Conservation (phyloP, 2,329 filamentous ascomycete species). For the Colletotrichum sp. region DNA sequence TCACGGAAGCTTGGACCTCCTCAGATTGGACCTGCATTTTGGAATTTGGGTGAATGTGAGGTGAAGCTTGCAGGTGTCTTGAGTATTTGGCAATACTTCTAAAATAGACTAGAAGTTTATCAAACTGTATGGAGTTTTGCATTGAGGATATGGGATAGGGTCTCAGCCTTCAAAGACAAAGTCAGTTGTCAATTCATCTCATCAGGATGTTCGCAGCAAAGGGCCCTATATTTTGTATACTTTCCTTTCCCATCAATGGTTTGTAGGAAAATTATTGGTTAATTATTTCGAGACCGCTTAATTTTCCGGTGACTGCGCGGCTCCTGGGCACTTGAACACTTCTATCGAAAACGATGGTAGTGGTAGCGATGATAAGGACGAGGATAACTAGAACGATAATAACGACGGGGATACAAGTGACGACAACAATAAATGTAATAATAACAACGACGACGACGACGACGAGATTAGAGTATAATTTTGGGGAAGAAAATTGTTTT, state of each 20-base stretch:
- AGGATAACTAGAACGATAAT: no score
- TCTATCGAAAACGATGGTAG: no score
- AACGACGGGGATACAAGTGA: no score
- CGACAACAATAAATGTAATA: no score
- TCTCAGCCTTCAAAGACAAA: background rate
- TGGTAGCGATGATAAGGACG: no score
- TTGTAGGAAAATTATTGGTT: background rate
- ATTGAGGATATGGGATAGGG: background rate
- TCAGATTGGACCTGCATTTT: background rate
- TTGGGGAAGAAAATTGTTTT: no score
- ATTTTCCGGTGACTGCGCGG: no score
- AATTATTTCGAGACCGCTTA: background rate
- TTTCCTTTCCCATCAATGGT: background rate
- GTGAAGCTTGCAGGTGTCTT: background rate
- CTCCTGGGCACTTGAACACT: no score
- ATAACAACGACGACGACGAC: no score
- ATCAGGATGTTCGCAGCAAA: background rate
- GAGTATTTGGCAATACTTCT: background rate
- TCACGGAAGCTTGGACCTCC: background rate
- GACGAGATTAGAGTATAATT: no score
- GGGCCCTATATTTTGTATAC: background rate
- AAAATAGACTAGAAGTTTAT: background rate
- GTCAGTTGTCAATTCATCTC: background rate
- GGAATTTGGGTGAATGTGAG: background rate
- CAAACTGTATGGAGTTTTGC: background rate